Percentiles rank a stretch among this genome's conserved stretches.
Evolutionary conservation across 139 green algal genomes (phyloP).

Genomic region (Picochlorum sp.): DNA sequence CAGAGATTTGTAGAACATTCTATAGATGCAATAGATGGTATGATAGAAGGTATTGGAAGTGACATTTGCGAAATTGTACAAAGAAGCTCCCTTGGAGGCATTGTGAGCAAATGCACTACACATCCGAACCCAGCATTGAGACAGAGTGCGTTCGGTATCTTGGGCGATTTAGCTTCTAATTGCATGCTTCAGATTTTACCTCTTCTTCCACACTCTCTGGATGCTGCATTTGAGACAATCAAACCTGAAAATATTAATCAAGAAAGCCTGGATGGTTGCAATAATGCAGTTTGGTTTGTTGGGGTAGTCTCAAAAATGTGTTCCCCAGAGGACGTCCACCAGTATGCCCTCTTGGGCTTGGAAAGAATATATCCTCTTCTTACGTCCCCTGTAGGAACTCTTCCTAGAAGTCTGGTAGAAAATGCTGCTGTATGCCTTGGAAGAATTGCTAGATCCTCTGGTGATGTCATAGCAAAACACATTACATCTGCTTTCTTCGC

Average conservation of each 20-base stretch:
- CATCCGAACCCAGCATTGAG: conserved; percentile 42
- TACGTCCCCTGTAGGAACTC: conserved; percentile 15
- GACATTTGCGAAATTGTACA: conserved; percentile 55
- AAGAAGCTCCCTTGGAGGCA: conserved; percentile 30
- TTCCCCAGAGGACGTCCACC: conserved; percentile 37
- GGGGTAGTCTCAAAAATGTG: conserved; percentile 73
- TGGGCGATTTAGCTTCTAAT: conserved; percentile 77
- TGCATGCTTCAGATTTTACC: conserved; percentile 43
- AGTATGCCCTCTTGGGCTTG: conserved; percentile 32
- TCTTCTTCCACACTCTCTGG: conserved; percentile 13
- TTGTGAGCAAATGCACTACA: conserved; percentile 47
- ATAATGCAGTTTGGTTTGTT: conserved; percentile 92
- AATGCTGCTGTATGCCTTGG: conserved; percentile 90
- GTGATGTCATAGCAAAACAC: conserved; percentile 60
- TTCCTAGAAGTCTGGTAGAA: conserved; percentile 70
- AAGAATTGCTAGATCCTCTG: conserved; percentile 51
- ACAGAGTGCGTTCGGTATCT: conserved; percentile 84
- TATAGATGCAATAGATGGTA: conserved; percentile 70
- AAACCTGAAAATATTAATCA: conserved; percentile 17
- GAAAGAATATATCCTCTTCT: conserved; percentile 57
- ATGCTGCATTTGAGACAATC: conserved; percentile 11
- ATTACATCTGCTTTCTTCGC: conserved; percentile 60
- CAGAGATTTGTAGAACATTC: conserved; percentile 45
- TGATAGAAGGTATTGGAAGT: conserved; percentile 58
- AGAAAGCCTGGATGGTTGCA: conserved; percentile 58